Base-by-base conservation (phyloP, 1,139 yeast species). In the Blastobotrys serpentis region DNA sequence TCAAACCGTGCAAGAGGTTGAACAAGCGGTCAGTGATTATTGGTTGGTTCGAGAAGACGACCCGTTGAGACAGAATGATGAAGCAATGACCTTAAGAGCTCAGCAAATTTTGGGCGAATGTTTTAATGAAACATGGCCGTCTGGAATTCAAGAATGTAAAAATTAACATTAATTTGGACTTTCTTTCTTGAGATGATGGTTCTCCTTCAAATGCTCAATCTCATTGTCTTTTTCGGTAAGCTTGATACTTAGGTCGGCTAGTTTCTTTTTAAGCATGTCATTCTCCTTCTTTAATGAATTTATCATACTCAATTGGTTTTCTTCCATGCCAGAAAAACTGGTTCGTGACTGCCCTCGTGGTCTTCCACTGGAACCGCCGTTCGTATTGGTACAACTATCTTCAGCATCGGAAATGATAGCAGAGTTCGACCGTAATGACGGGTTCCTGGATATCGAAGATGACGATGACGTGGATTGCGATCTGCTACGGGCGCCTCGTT, bases 111-210 rank as follows among this genome's bases (percentile, higher is more conserved):
- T 82, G 18, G 78, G 78, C 3, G 64, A 66, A 2, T 86, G 81
- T 56, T 65, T 76, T 51, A 78, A 85, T 61, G 86, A 81, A 61
- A 76, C 79, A 2, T 87, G 96, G 96, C 65, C 65, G 4, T 82
- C 90, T 59, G 95, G 94, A 1, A 76, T 80, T 25, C 66, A 66
- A n/a, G n/a, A n/a, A n/a, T n/a, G n/a, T 2, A 77, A 74, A 53
- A 51, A 46, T 8, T 48, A 50, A 30, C 38, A 14, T 14, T 33
- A 14, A 11, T 33, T 33, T 33, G 11, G 19, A n/a, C 36, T 14
- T 21, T 41, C n/a, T 10, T 41, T 42, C n/a, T 41, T 17, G 32
- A 17, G 23, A 17, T 30, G 18, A 43, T 8, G 11, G 10, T 36
- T 25, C 14, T 34, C 34, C 36, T 50, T 53, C 30, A 62, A 49